These are phyloP conservation scores for Lactarius sp. DNA, from an alignment of 768 basidiomycete species.

Conservation along the genomic window DNA sequence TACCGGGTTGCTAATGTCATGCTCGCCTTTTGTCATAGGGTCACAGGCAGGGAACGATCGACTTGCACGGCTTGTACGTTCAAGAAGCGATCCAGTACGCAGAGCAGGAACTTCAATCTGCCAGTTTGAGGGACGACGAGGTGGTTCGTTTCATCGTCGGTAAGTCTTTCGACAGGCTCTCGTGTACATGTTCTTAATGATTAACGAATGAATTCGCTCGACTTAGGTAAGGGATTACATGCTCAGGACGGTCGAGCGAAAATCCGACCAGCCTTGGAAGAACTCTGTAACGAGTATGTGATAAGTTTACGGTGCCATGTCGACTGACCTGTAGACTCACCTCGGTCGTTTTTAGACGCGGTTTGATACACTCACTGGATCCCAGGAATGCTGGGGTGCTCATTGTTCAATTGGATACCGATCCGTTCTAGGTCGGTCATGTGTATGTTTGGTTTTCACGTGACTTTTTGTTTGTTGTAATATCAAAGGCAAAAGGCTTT, in stretches of 20 bases:
- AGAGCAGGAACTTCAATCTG: not conserved
- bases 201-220: not conserved
- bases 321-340: not conserved
- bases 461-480: no score
- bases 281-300: slow-evolving; percentile 8
- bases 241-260: not conserved
- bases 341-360: not conserved
- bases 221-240: slow-evolving; percentile 8
- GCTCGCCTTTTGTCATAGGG: not conserved
- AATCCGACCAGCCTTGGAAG: slow-evolving; percentile 14
- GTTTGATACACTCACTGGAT: not conserved
- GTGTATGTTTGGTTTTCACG: no score
- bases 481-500: no score
- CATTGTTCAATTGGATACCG: not conserved
- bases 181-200: no score
- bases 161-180: not conserved
- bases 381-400: slow-evolving; percentile 9
- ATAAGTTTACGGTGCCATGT: not conserved
- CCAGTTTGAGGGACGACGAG: not conserved
- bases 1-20: not conserved
- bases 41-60: not conserved
- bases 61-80: slow-evolving; percentile 15
- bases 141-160: slow-evolving; percentile 12
- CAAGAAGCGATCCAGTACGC: slow-evolving; percentile 11
- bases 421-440: not conserved